Percentiles rank a stretch among this genome's conserved stretches.
Evolutionary conservation across 2,329 filamentous ascomycete species (phyloP).

Genomic region (Cordyceps militaris): DNA sequence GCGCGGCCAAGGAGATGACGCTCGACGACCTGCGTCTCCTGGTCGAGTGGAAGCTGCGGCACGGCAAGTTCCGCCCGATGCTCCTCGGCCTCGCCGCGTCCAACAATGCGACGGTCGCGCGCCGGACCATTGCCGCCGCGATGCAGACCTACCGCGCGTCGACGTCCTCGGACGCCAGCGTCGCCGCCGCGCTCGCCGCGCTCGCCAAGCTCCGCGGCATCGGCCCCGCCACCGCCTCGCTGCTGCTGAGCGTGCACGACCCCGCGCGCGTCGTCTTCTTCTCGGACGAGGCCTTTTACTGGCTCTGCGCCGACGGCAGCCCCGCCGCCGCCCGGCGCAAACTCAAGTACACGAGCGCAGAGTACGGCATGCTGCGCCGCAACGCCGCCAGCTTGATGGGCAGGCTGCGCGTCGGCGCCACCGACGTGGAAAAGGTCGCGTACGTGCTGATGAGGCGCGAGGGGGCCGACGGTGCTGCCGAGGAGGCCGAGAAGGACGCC

Average conservation of each 20-base stretch:
- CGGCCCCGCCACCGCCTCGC: slow-evolving; percentile 71
- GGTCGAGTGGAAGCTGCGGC: slow-evolving; percentile 66
- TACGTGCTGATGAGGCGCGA: slow-evolving; percentile 55
- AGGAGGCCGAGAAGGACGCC: neutral
- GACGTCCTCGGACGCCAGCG: slow-evolving; percentile 20
- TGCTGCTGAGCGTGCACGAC: slow-evolving; percentile 61
- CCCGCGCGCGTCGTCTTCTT: slow-evolving; percentile 62
- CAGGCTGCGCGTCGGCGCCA: slow-evolving; percentile 47
- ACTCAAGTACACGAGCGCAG: slow-evolving; percentile 62
- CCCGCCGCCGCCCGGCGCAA: neutral
- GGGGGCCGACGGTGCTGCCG: neutral
- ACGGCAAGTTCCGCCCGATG: slow-evolving; percentile 56
- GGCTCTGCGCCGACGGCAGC: slow-evolving; percentile 51
- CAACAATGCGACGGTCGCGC: slow-evolving; percentile 46
- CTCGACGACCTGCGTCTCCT: slow-evolving; percentile 53
- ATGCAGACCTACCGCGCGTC: slow-evolving; percentile 38
- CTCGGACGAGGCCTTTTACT: slow-evolving; percentile 71
- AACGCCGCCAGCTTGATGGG: slow-evolving; percentile 35
- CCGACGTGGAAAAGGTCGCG: slow-evolving; percentile 63
- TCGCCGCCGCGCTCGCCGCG: slow-evolving; percentile 41
- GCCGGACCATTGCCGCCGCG: slow-evolving; percentile 44
- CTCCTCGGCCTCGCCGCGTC: slow-evolving; percentile 54
- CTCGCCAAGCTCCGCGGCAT: slow-evolving; percentile 63
- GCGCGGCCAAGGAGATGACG: slow-evolving; percentile 35
- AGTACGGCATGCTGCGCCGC: slow-evolving; percentile 53